A percentile compares a stretch with the other conserved stretches of the same genome.
These are phyloP conservation scores for Boletus bicolor DNA, from an alignment of 768 basidiomycete species.

Conservation along the genomic window DNA sequence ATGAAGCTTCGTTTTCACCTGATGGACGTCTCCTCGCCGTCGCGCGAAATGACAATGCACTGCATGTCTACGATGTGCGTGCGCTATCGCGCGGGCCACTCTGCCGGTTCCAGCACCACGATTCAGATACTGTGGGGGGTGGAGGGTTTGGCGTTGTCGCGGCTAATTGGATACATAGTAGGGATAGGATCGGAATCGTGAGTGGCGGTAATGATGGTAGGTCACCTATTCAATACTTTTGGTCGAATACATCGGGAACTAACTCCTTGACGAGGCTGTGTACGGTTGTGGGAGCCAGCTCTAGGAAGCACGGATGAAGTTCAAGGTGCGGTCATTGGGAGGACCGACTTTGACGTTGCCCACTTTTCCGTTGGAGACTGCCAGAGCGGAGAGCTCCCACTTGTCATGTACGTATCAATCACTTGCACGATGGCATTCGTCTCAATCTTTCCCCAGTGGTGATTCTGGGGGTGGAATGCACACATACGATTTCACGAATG, in stretches of 20 bases:
- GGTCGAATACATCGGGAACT: neutral
- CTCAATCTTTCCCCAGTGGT: conserved; percentile 35
- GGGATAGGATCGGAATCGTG: conserved; percentile 45
- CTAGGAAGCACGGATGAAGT: conserved; percentile 33
- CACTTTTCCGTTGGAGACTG: conserved; percentile 58
- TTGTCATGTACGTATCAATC: conserved; percentile 55
- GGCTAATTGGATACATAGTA: conserved; percentile 50
- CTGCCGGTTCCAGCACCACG: conserved; percentile 48
- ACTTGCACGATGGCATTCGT: conserved; percentile 17
- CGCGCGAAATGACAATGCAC: conserved; percentile 55
- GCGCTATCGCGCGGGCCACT: conserved; percentile 46
- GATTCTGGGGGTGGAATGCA: conserved; percentile 48
- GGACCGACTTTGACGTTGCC: conserved; percentile 54
- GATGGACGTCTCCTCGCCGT: conserved; percentile 61
- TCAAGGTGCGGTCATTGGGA: conserved; percentile 51
- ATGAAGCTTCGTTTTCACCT: conserved; percentile 50
- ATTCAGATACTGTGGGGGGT: conserved; percentile 29
- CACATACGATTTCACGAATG: conserved; percentile 38
- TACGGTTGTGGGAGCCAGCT: conserved; percentile 63
- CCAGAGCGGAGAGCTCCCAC: conserved; percentile 47
- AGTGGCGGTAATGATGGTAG: conserved; percentile 66
- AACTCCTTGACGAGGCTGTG: conserved; percentile 47
- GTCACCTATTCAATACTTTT: conserved; percentile 11
- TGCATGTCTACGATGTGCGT: conserved; percentile 63
- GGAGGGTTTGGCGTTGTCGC: conserved; percentile 48